These are phyloP conservation scores for Bipolaris victoriae DNA, from an alignment of 2,329 filamentous ascomycete species.

Conservation along the genomic window DNA sequence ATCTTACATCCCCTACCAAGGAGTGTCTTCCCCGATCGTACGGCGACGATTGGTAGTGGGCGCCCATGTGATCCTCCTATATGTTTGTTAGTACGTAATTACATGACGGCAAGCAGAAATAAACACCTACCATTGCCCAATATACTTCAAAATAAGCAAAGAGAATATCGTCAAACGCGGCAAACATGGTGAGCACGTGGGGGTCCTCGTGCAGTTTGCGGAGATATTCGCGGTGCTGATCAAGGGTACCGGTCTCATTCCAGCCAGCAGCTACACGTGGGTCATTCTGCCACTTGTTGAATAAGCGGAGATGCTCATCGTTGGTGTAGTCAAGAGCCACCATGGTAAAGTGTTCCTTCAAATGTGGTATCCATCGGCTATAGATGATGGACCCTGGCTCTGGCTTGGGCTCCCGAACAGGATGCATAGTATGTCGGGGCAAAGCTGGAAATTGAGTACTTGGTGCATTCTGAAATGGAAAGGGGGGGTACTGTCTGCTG, in stretches of 20 bases:
- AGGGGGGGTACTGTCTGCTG: constrained; percentile 49
- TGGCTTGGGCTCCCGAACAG: constrained; percentile 74
- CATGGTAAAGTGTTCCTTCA: constrained; percentile 78
- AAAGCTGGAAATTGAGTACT: constrained; percentile 56
- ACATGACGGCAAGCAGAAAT: not conserved
- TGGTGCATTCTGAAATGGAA: constrained; percentile 54
- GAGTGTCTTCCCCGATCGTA: constrained; percentile 67
- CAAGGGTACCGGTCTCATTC: constrained; percentile 78
- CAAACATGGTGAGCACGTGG: constrained; percentile 73
- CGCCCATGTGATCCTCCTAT: constrained; percentile 65
- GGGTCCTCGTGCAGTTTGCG: constrained; percentile 71
- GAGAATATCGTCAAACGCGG: constrained; percentile 70
- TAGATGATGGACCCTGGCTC: constrained; percentile 73
- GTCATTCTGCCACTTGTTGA: constrained; percentile 84
- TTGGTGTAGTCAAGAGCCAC: constrained; percentile 72
- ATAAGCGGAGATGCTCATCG: constrained; percentile 68
- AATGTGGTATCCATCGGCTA: constrained; percentile 77
- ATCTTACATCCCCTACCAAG: constrained; percentile 62
- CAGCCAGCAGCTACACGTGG: constrained; percentile 79
- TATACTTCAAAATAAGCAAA: constrained; percentile 85
- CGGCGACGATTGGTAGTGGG: constrained; percentile 61
- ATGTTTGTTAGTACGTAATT: constrained; percentile 23
- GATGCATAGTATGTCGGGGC: constrained; percentile 68
- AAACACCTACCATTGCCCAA: constrained; percentile 67
- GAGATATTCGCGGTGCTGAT: constrained; percentile 76